Evolutionary conservation across 305 asterid genomes (phyloP).

Genomic region (Fraxinus latifolia): DNA sequence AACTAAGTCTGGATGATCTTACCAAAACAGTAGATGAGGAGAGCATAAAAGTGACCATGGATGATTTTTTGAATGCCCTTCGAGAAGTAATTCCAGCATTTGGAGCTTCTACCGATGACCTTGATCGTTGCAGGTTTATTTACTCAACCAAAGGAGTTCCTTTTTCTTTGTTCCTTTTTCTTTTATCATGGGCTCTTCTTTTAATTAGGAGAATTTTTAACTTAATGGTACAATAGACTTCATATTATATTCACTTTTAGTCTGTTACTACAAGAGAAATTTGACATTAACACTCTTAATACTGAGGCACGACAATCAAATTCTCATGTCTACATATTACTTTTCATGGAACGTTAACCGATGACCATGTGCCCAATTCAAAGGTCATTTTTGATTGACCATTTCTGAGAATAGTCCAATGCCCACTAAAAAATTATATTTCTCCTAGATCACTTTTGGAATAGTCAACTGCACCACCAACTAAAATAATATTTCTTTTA

Average conservation of each 20-base stretch:
- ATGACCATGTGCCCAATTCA: not conserved
- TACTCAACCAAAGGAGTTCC: not conserved
- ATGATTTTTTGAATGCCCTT: slow-evolving; percentile 80
- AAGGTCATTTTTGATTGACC: not conserved
- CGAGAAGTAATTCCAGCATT: slow-evolving; percentile 91
- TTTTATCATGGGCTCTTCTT: not conserved
- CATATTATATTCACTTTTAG: not conserved
- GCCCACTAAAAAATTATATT: not conserved
- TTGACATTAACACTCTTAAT: not conserved
- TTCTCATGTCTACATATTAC: not conserved
- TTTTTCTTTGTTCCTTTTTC: not conserved
- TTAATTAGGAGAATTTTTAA: not conserved
- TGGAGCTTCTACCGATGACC: slow-evolving; percentile 99
- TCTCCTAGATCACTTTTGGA: not conserved
- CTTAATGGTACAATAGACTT: not conserved
- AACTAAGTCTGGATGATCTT: slow-evolving; percentile 87
- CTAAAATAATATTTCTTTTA: not conserved
- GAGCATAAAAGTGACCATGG: slow-evolving; percentile 88
- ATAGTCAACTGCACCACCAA: not conserved
- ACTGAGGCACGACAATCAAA: not conserved
- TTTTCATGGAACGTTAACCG: not conserved
- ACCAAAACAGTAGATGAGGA: slow-evolving; percentile 94
- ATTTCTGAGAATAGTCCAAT: not conserved
- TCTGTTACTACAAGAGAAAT: not conserved
- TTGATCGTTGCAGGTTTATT: slow-evolving; percentile 91